Conservation (phyloP, 768 basidiomycete genomes). For the Hericium rajendrae region DNA sequence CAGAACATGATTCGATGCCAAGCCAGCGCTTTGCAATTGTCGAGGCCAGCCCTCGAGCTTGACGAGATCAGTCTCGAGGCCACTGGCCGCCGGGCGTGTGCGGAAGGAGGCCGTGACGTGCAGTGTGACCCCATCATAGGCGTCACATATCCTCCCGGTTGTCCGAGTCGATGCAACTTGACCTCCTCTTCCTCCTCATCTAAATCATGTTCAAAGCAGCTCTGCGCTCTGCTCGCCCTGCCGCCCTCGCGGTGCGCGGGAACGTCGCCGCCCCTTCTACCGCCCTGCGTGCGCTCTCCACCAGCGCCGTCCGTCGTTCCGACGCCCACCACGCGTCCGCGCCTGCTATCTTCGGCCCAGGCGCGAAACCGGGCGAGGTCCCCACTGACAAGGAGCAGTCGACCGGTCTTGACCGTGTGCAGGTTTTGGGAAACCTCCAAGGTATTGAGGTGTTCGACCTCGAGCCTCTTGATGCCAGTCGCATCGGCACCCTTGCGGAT, state of each 20-base stretch:
- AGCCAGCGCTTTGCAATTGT: background rate
- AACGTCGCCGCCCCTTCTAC: conserved; percentile 8
- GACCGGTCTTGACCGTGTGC: conserved; percentile 94
- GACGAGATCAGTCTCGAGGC: background rate
- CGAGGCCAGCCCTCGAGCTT: background rate
- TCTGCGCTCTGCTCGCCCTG: conserved; percentile 19
- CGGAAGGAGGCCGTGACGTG: background rate
- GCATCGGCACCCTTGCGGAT: conserved; percentile 78
- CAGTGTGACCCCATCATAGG: background rate
- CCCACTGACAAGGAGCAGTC: conserved; percentile 85
- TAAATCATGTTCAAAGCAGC: conserved; percentile 23
- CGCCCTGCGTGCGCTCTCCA: conserved; percentile 48
- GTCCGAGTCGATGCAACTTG: background rate
- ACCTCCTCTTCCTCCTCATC: background rate
- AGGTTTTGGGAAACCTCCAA: conserved; percentile 80
- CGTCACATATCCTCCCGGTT: background rate
- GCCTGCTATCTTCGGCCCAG: conserved; percentile 61
- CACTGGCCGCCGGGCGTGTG: background rate
- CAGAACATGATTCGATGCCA: too few relatives aligned
- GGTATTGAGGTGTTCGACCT: conserved; percentile 88
- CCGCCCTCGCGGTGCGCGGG: conserved; percentile 5
- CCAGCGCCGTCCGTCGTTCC: conserved; percentile 44
- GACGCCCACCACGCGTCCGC: conserved; percentile 36
- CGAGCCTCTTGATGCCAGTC: conserved; percentile 72
- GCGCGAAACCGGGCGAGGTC: conserved; percentile 63